phyloP scores from a whole-genome alignment of 305 asterid genomes.

The Solanum chacoense region DNA sequence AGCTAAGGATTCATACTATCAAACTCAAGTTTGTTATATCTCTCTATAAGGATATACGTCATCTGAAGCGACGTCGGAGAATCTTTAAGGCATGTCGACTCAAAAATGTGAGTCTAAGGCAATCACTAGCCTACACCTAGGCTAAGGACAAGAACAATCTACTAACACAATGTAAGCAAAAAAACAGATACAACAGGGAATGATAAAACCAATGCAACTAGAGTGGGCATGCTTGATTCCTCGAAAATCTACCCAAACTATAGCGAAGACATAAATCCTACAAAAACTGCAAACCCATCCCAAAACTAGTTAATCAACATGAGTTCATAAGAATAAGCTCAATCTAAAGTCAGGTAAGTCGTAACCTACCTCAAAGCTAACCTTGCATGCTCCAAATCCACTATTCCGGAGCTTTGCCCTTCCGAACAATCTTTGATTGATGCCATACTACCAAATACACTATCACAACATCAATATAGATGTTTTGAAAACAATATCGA shows the following conservation, averaged over 20 bases:
- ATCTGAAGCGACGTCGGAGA: background rate
- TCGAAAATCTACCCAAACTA: background rate
- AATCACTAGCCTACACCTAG: background rate
- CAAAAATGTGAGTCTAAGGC: background rate
- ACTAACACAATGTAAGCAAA: background rate
- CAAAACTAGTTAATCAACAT: background rate
- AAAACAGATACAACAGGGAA: background rate
- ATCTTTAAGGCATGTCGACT: background rate
- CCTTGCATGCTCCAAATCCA: background rate
- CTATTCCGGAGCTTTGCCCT: background rate
- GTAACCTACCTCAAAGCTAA: background rate
- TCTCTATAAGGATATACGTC: background rate
- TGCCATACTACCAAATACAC: too few relatives aligned
- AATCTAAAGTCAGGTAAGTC: background rate
- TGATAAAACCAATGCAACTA: background rate
- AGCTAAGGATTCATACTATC: background rate
- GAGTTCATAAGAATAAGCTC: background rate
- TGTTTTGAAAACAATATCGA: too few relatives aligned
- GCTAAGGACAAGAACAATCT: background rate
- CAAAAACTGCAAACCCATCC: background rate
- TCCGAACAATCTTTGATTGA: background rate
- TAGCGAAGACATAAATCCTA: background rate
- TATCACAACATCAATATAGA: too few relatives aligned
- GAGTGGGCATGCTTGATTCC: background rate
- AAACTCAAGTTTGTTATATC: background rate